Evolutionary conservation across 1,284 basidiomycete species (phyloP).

Genomic region (Apiotrichum akiyoshidainum): DNA sequence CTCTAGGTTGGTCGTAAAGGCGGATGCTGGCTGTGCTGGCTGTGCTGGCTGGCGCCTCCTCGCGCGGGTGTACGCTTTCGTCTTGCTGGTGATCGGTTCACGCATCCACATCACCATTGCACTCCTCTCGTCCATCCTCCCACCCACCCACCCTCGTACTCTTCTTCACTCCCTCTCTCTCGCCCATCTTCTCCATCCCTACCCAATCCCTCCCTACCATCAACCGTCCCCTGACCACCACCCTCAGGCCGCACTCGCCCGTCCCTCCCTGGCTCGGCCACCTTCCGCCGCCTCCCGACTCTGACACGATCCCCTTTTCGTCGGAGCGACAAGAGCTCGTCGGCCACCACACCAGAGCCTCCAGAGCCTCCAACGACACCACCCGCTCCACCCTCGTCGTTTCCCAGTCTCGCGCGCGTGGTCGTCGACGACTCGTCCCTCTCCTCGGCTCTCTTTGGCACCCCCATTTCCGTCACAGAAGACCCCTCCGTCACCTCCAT

Average conservation of each 20-base stretch:
- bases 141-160: background rate
- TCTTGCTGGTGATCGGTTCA: no score
- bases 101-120: background rate
- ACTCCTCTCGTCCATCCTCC: background rate
- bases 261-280: slow-evolving; percentile 31
- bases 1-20: no score
- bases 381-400: slow-evolving; percentile 12
- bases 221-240: no score
- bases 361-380: background rate
- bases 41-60: no score
- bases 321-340: slow-evolving; percentile 26
- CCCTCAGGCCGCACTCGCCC: slow-evolving; percentile 23
- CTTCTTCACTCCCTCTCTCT: slow-evolving; percentile 4
- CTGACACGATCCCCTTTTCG: slow-evolving; percentile 36
- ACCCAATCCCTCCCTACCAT: background rate
- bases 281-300: slow-evolving; percentile 35
- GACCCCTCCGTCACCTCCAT: slow-evolving; percentile 4
- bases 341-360: background rate
- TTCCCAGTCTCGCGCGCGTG: slow-evolving; percentile 18
- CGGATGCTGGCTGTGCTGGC: no score
- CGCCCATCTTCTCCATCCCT: background rate
- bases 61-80: no score
- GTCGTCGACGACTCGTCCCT: slow-evolving; percentile 24
- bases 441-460: slow-evolving; percentile 20
- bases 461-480: slow-evolving; percentile 13